These are phyloP conservation scores for Helotiales sp. DNA, from an alignment of 2,329 filamentous ascomycete genomes.

Conservation along the genomic window DNA sequence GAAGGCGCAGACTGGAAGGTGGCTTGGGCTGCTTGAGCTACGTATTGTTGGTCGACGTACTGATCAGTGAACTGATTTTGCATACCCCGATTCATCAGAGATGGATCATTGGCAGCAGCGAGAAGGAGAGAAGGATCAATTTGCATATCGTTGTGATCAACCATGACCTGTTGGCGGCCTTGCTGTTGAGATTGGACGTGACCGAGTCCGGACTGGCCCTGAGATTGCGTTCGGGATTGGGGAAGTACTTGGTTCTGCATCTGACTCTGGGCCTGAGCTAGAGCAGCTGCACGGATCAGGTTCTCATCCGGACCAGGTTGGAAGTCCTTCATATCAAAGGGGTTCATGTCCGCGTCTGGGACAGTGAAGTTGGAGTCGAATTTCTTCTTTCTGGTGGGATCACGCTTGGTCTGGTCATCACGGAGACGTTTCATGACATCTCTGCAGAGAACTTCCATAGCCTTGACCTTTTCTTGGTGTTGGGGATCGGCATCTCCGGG, in stretches of 20 bases:
- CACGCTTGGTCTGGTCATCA: constrained; percentile 65
- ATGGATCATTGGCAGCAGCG: constrained; percentile 50
- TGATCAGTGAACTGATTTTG: constrained; percentile 42
- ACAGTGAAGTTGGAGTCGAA: constrained; percentile 45
- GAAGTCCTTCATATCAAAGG: constrained; percentile 37
- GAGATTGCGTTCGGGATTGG: constrained; percentile 22
- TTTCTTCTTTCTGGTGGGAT: constrained; percentile 52
- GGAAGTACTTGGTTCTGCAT: constrained; percentile 30
- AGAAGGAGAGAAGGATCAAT: constrained; percentile 67
- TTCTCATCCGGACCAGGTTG: constrained; percentile 36
- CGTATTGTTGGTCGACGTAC: constrained; percentile 42
- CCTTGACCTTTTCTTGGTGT: constrained; percentile 62
- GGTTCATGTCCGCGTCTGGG: constrained; percentile 33
- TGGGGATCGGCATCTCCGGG: constrained; percentile 56
- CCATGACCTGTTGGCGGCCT: constrained; percentile 37
- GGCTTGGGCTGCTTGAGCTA: constrained; percentile 48
- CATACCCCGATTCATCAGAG: constrained; percentile 42
- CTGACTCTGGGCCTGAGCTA: constrained; percentile 42
- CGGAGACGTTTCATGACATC: constrained; percentile 80
- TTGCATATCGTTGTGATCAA: constrained; percentile 58
- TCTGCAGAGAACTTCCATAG: constrained; percentile 72
- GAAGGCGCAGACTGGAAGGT: constrained; percentile 41
- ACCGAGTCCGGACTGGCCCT: constrained; percentile 14
- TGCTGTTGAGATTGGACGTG: constrained; percentile 34
- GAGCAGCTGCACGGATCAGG: constrained; percentile 37